Evolutionary conservation across 257 asterid species (phyloP).

Genomic region (Eustoma russellianum): DNA sequence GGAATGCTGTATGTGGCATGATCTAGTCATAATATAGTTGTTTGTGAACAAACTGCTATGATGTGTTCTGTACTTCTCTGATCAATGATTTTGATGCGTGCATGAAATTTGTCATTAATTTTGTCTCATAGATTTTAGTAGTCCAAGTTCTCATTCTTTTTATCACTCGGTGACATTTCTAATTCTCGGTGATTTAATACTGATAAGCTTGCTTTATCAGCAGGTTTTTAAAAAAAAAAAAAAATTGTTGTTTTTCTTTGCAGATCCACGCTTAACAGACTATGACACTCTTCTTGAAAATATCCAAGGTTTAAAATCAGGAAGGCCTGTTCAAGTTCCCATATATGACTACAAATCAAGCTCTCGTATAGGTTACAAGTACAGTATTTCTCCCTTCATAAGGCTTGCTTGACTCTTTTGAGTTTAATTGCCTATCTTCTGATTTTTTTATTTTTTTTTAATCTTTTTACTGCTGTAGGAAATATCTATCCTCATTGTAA

Average conservation of each 20-base stretch:
- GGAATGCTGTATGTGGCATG: too few relatives aligned
- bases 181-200: neutral
- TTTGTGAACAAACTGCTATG: too few relatives aligned
- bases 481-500: too few relatives aligned
- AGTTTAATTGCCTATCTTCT: neutral
- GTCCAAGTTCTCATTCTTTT: neutral
- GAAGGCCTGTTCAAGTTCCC: constrained; percentile 81
- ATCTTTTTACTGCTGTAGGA: too few relatives aligned
- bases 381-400: constrained; percentile 13
- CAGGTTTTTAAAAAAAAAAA: constrained; percentile 3
- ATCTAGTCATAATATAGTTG: too few relatives aligned
- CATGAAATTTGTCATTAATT: too few relatives aligned
- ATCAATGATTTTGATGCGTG: too few relatives aligned
- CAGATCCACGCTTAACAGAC: constrained; percentile 98
- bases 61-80: too few relatives aligned
- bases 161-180: neutral
- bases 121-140: too few relatives aligned
- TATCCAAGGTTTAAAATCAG: constrained; percentile 65
- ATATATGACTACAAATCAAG: constrained; percentile 86
- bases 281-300: constrained; percentile 91
- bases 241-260: constrained; percentile 6
- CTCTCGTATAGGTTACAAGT: constrained; percentile 92
- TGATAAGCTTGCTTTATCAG: constrained; percentile 4
- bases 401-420: neutral
- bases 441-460: too few relatives aligned